Conservation (phyloP, 2,329 filamentous ascomycete species). For the Pseudogymnoascus sp. region DNA sequence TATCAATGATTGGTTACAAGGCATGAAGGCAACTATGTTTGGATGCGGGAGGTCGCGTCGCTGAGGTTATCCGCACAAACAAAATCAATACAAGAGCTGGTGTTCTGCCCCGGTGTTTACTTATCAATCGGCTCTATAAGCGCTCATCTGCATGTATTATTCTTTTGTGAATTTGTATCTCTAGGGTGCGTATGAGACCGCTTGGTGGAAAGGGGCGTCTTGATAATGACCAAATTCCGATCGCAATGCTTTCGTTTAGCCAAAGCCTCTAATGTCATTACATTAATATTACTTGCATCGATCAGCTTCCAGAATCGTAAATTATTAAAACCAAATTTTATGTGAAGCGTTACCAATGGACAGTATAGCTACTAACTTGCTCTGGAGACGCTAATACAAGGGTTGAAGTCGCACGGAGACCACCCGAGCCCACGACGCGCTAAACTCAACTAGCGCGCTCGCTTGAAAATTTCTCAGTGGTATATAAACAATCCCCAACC, state of each 20-base stretch:
- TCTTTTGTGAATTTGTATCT: conserved; percentile 1
- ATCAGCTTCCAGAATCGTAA: neutral
- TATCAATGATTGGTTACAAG: neutral
- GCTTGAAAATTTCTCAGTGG: neutral
- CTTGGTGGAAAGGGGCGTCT: neutral
- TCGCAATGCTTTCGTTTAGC: neutral
- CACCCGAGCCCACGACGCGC: neutral
- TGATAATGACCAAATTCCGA: neutral
- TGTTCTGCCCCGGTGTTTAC: neutral
- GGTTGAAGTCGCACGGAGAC: neutral
- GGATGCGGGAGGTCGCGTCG: neutral
- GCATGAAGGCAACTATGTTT: neutral
- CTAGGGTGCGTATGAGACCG: neutral
- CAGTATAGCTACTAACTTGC: neutral
- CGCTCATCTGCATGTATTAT: neutral
- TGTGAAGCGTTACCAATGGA: neutral
- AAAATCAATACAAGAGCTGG: neutral
- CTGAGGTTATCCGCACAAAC: neutral
- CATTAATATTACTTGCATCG: neutral
- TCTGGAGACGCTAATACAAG: neutral
- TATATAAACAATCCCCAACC: neutral
- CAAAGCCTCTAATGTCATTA: neutral
- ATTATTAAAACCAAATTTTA: neutral
- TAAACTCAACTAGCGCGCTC: neutral
- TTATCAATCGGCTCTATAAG: neutral